Evolutionary conservation across 2,329 filamentous ascomycete genomes (phyloP), one percentile per base, ranked within the genome.

Genomic region (Harringtonia lauricola): DNA sequence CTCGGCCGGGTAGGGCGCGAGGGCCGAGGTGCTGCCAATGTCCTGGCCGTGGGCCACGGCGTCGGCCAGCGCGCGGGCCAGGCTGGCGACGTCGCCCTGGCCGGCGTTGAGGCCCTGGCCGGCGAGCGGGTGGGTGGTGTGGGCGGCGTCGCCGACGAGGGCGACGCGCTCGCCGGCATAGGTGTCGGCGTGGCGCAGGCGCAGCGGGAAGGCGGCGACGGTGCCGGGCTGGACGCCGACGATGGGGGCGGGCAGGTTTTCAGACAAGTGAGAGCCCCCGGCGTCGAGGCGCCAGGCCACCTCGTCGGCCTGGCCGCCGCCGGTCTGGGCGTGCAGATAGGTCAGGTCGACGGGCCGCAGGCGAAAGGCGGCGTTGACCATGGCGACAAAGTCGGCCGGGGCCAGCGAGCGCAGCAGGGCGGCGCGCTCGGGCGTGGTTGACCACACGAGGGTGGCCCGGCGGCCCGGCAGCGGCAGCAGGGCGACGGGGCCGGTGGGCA

Each of bases 21-120:
- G 70, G 5, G 83, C 81, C 61, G 94, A 72, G 30, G 76, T 67
- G 17, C 79, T 77, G 21, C 92, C 92, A 28, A 96, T 76, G 57
- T 98, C 92, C 69, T 88, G 84, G 1, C 92, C 92, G 50, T 92
- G 85, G 36, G 71, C 66, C 17, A 94, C 81, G 4, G 87, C 84
- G 52, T 81, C 81, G 47, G 80, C 78, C 41, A 98, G 83, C 1
- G 80, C 80, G 49, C 72, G 73, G 8, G 81, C 79, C 0, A 98
- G 74, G 42, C 83, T 83, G 54, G 86, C 81, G 1, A 92, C 84
- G 58, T 98, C 92, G 17, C 79, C 88, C 50, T 96, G 82, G 2
- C 92, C 92, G 55, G 94, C 84, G 58, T 98, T 98, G 14, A 98
- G 71, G 1, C 92, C 92, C 62, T 96, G 92, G 1, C 92, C 92